These are phyloP conservation scores for Cryptococcus wingfieldii DNA, from an alignment of 1,284 basidiomycete genomes.

Conservation along the genomic window DNA sequence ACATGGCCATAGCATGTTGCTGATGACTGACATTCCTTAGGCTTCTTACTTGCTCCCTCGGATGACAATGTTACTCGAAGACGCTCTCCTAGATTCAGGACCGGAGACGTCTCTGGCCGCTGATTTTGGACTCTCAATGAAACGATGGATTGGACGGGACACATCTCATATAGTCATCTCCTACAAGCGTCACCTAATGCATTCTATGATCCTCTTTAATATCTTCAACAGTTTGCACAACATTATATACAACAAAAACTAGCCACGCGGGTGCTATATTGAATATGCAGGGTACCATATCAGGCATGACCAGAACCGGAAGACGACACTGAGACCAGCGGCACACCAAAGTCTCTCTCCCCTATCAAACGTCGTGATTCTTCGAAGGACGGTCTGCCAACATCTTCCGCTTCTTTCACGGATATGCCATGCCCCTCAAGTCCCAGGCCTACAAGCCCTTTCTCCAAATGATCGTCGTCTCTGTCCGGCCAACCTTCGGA, in stretches of 20 bases:
- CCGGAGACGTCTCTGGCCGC: neutral
- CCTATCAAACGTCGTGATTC: neutral
- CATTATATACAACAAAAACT: neutral
- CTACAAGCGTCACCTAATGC: neutral
- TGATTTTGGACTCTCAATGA: no score
- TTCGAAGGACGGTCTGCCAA: neutral
- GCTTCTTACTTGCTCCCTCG: neutral
- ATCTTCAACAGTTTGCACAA: neutral
- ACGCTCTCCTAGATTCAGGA: conserved; percentile 7
- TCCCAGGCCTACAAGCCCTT: neutral
- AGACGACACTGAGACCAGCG: conserved; percentile 5
- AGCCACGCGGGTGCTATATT: neutral
- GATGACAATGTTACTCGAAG: neutral
- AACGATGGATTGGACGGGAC: no score
- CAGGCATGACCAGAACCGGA: neutral
- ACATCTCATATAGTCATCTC: no score
- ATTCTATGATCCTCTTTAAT: neutral
- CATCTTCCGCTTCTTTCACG: neutral
- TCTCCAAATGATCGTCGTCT: neutral
- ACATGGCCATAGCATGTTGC: neutral
- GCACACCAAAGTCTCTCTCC: neutral
- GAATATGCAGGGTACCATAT: neutral
- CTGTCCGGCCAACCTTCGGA: neutral
- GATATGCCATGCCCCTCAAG: neutral
- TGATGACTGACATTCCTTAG: neutral